Evolutionary conservation across 2,329 filamentous ascomycete genomes (phyloP), one percentile per base, ranked within the genome.

Genomic region (Nothophoma quercina): DNA sequence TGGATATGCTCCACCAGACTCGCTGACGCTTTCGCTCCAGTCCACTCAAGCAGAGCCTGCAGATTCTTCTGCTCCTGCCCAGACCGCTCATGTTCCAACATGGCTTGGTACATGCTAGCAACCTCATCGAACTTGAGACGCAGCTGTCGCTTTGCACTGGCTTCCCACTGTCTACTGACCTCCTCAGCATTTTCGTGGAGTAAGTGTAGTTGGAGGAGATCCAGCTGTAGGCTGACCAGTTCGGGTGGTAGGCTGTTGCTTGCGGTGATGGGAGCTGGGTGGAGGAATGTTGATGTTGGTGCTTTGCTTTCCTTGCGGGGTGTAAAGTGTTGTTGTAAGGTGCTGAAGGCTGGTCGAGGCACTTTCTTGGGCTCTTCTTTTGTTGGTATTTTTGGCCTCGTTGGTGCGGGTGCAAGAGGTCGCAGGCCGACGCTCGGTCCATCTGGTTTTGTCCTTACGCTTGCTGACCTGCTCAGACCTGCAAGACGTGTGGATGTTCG

Each of bases 311-410:
- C 49, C 41, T 75, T 75, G 15, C 67, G 69, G 26, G 74, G 74
- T 4, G 73, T 74, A 33, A 73, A 76, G 55, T 75, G 73, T 49
- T 75, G 74, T 51, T 76, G 74, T 23, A 75, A 48, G 1, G 72
- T 76, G 13, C 64, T 69, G 43, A 76, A 76, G 1, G 69, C 69
- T 28, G 73, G 73, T 18, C 68, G 64, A 28, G 44, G 51, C 25
- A 44, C 53, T 38, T 64, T 69, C 40, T 60, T 65, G 2, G 56
- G 26, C 18, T 68, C 70, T 33, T 70, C 67, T 16, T 57, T 63
- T 5, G 21, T 26, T 23, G 42, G 36, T 16, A 65, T 66, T 39
- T 57, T 60, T 16, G 59, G 62, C 51, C 52, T 59, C 34, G 55
- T 28, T 32, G 63, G 58, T 7, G 53, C 25, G 7, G 44, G 41